Evolutionary conservation across 176 grass and related monocot genomes (phyloP).

Genomic region (Puya raimondii): DNA sequence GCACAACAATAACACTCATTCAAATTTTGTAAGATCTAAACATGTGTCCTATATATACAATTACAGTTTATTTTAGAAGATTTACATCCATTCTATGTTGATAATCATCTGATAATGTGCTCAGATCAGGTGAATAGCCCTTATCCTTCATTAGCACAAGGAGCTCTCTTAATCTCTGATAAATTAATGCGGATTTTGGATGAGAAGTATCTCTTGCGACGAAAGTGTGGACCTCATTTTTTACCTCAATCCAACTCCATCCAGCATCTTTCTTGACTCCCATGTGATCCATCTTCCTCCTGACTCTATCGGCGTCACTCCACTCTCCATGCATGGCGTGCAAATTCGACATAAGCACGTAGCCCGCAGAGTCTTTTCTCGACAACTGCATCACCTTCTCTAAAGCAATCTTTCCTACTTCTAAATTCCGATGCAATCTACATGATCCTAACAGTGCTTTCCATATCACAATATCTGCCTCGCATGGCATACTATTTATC

Average conservation of each 20-base stretch:
- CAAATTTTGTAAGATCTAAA: not conserved
- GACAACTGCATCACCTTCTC: constrained; percentile 45
- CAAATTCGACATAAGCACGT: constrained; percentile 68
- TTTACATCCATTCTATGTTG: not conserved
- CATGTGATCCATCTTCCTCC: constrained; percentile 41
- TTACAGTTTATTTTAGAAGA: not conserved
- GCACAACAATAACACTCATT: not conserved
- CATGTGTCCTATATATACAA: not conserved
- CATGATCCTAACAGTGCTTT: constrained; percentile 59
- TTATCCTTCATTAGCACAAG: constrained; percentile 48
- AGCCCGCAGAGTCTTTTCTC: constrained; percentile 40
- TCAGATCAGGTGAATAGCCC: constrained; percentile 8
- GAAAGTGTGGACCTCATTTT: constrained; percentile 41
- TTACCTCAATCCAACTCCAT: constrained; percentile 70
- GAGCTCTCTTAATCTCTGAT: constrained; percentile 44
- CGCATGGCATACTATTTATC: constrained; percentile 40
- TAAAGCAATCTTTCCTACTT: constrained; percentile 43
- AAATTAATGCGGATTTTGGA: constrained; percentile 31
- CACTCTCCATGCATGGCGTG: constrained; percentile 63
- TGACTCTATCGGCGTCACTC: constrained; percentile 29
- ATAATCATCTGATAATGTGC: not conserved
- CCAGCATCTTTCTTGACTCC: constrained; percentile 62
- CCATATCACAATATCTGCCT: constrained; percentile 45
- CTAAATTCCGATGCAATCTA: constrained; percentile 56
- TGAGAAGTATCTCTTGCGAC: constrained; percentile 39